phyloP scores from a whole-genome alignment of 805 yeast species.

The Jamesozyma hellenica region DNA sequence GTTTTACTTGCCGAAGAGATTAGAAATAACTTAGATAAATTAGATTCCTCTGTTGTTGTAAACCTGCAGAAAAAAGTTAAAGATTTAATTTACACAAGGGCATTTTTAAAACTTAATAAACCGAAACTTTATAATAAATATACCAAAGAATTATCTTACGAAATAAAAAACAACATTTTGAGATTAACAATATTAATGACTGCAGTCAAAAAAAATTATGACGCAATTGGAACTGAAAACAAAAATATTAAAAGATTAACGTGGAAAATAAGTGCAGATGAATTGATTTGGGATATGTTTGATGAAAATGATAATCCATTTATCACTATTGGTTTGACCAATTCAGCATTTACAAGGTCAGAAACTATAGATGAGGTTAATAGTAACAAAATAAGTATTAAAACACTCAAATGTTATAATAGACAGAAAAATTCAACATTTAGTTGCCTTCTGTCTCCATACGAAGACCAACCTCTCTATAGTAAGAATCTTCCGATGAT shows the following conservation, averaged over 20 bases:
- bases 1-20: slow-evolving; percentile 48
- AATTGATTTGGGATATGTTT: slow-evolving; percentile 48
- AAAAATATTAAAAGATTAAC: slow-evolving; percentile 29
- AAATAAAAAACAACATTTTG: slow-evolving; percentile 29
- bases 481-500: slow-evolving; percentile 30
- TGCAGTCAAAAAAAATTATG: slow-evolving; percentile 31
- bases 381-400: slow-evolving; percentile 36
- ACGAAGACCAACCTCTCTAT: slow-evolving; percentile 14
- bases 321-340: slow-evolving; percentile 43
- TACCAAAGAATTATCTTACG: slow-evolving; percentile 30
- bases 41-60: slow-evolving; percentile 38
- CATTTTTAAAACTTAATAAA: slow-evolving; percentile 33
- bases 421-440: slow-evolving; percentile 38
- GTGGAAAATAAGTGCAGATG: slow-evolving; percentile 43
- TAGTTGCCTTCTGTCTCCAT: slow-evolving; percentile 44
- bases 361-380: slow-evolving; percentile 47
- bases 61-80: slow-evolving; percentile 37
- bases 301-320: slow-evolving; percentile 40
- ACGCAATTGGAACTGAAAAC: slow-evolving; percentile 20
- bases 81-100: slow-evolving; percentile 35
- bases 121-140: slow-evolving; percentile 28
- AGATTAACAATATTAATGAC: slow-evolving; percentile 37
- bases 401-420: slow-evolving; percentile 43
- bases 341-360: slow-evolving; percentile 38
- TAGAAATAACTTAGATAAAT: slow-evolving; percentile 23